Evolutionary conservation across 495 filamentous ascomycete genomes (phyloP).

Genomic region (Daldinia grandis): DNA sequence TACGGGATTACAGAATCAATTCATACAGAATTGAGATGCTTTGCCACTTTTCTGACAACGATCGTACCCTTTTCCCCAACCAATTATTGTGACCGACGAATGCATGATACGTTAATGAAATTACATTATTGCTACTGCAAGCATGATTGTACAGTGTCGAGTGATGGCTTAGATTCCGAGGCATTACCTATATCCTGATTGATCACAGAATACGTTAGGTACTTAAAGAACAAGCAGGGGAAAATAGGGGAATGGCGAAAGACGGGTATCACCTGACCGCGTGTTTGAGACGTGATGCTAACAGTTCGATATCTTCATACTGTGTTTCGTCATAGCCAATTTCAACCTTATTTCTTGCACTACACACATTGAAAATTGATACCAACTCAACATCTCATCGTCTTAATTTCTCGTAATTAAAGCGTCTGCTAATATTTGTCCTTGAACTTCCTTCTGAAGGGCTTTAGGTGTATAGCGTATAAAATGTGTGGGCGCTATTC

Average conservation of each 20-base stretch:
- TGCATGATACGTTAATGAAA: background rate
- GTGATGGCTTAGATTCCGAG: background rate
- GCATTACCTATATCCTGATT: background rate
- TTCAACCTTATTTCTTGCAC: background rate
- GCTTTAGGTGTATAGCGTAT: conserved; percentile 22
- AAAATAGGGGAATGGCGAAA: too few species aligned
- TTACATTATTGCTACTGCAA: background rate
- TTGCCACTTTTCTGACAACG: conserved; percentile 36
- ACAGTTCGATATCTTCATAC: background rate
- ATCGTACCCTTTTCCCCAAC: background rate
- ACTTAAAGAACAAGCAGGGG: background rate
- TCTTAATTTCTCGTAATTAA: background rate
- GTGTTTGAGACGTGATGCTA: conserved; percentile 20
- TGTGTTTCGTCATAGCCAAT: conserved; percentile 36
- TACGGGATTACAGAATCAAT: conserved; percentile 47
- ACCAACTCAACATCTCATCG: background rate
- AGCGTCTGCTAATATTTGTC: background rate
- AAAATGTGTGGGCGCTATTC: conserved; percentile 88
- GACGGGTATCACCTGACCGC: conserved; percentile 29
- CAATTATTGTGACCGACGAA: conserved; percentile 2
- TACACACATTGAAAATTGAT: background rate
- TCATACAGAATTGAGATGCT: conserved; percentile 44
- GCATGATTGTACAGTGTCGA: background rate
- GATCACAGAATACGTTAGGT: too few species aligned
- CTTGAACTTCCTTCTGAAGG: background rate